Conservation (phyloP, 2,329 filamentous ascomycete species). For the Hyphodiscus sp. region DNA sequence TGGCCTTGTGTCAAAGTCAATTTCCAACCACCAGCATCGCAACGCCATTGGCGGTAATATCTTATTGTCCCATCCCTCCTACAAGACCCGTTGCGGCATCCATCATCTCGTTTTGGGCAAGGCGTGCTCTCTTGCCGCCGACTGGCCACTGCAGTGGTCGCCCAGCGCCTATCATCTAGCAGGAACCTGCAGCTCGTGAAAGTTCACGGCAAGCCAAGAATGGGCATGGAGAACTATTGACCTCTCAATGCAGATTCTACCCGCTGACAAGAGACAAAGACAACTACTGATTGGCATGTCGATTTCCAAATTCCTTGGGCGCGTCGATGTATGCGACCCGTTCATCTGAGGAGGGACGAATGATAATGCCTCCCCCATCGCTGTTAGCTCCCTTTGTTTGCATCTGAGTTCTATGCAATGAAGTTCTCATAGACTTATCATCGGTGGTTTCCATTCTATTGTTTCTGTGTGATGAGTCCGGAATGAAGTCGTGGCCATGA, state of each 20-base stretch:
- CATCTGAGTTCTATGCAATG: constrained; percentile 1
- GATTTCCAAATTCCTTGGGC: not conserved
- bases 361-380: not conserved
- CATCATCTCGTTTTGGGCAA: not conserved
- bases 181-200: not conserved
- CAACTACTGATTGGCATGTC: not conserved
- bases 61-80: not conserved
- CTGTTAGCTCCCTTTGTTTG: not conserved
- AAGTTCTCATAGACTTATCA: constrained; percentile 2
- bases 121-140: not conserved
- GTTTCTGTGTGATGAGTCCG: constrained; percentile 15
- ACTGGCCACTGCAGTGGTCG: not conserved
- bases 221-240: not conserved
- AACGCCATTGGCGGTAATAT: not conserved
- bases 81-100: not conserved
- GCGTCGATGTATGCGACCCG: not conserved
- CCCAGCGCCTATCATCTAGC: not conserved
- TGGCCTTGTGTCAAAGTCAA: not conserved
- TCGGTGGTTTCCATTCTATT: constrained; percentile 3
- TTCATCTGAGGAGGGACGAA: not conserved
- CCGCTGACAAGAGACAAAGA: not conserved
- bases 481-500: constrained; percentile 27
- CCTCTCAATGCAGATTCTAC: not conserved
- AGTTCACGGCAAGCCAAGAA: not conserved
- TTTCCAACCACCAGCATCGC: not conserved